A percentile compares a stretch with the other conserved stretches of the same genome.
phyloP scores from a whole-genome alignment of 495 filamentous ascomycete species.

The Xylaria acuta region DNA sequence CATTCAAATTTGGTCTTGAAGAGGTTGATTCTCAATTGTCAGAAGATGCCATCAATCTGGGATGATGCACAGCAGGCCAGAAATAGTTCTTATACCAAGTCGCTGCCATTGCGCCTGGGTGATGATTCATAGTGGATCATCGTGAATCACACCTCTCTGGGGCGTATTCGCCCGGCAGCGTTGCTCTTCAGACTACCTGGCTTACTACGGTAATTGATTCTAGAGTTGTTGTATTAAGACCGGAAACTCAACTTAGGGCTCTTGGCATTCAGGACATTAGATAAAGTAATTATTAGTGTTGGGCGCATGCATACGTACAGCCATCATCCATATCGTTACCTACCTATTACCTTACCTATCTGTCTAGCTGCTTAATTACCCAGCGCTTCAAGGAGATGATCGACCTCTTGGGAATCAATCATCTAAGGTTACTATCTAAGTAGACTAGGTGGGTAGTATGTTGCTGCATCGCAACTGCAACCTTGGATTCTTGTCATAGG shows the following conservation, averaged over 20 bases:
- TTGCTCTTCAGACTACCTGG: not conserved
- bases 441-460: not conserved
- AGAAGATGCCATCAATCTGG: not conserved
- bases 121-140: constrained; percentile 12
- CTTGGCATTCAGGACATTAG: not conserved
- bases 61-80: not conserved
- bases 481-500: not conserved
- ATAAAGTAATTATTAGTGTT: not conserved
- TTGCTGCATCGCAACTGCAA: not conserved
- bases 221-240: not conserved
- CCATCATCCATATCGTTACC: not conserved
- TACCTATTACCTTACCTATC: not conserved
- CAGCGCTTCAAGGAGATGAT: not conserved
- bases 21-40: not conserved
- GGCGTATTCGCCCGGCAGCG: no score
- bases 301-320: not conserved
- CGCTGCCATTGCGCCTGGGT: not conserved
- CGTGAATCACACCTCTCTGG: not conserved
- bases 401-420: not conserved
- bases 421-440: not conserved
- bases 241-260: not conserved
- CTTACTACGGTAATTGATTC: no score
- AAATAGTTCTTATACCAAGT: not conserved
- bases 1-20: not conserved
- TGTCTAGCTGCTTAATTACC: no score